Base-by-base conservation (phyloP, 495 filamentous ascomycete genomes). In the Cercophora sp. region DNA sequence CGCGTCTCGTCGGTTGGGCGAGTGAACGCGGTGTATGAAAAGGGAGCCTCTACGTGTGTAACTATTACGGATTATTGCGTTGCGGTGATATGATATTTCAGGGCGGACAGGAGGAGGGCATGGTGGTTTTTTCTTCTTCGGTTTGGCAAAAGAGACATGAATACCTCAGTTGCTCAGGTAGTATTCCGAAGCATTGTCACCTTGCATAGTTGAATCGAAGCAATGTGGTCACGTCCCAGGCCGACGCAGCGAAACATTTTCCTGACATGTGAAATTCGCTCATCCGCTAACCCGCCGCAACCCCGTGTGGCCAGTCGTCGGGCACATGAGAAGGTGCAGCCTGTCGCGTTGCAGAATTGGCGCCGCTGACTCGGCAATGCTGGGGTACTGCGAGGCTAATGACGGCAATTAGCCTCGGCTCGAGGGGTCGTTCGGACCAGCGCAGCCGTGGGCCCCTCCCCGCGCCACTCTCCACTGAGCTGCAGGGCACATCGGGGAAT, bases 331-430 rank as follows among this genome's bases (percentile, higher is more conserved):
- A 13, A n/a, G 37, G 8, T 11, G 20, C 31, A 19, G 16, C 46
- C 46, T 29, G 43, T 37, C 42, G 52, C 48, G n/a, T 15, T 20
- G 24, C 26, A 46, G 47, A 51, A 55, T 51, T 40, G 31, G 43
- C 25, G 42, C 54, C 25, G 51, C 51, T 59, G 58, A 59, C 58
- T 59, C 56, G 48, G 48, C 48, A 51, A 31, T 20, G 48, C 48
- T 41, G 48, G 11, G 22, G n/a, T 32, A 37, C 32, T 29, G 35
- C 16, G 34, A 55, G 60, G 54, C 43, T 57, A 58, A 57, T 52
- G 60, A 48, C 56, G 56, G 54, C 59, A 63, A 52, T 63, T 61
- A 61, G 60, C 64, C 64, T 67, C 64, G 64, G 64, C 60, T 67
- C 37, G 54, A 55, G 47, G 52, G 60, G 51, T 54, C 52, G 36